These are phyloP conservation scores for Penicillium bialowiezense DNA, from an alignment of 495 filamentous ascomycete genomes.

Conservation along the genomic window DNA sequence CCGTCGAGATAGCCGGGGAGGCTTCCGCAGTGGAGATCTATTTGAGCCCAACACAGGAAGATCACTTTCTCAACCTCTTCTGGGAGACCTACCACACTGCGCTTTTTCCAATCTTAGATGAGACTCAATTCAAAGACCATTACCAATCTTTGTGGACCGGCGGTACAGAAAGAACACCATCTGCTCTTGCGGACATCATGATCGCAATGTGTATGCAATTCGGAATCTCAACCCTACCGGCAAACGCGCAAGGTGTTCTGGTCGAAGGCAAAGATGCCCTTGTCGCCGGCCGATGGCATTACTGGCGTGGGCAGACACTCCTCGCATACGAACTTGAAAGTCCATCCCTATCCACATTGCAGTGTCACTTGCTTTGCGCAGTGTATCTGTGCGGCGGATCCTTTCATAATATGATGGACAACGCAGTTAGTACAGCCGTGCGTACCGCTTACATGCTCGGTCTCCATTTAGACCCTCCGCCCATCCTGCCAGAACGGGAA, in stretches of 20 bases:
- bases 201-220: constrained; percentile 56
- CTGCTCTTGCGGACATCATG: constrained; percentile 53
- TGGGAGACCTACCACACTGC: constrained; percentile 45
- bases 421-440: constrained; percentile 36
- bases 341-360: constrained; percentile 48
- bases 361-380: constrained; percentile 45
- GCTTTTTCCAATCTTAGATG: constrained; percentile 39
- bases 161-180: constrained; percentile 37
- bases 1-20: constrained; percentile 5
- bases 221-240: constrained; percentile 27
- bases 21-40: constrained; percentile 3
- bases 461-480: constrained; percentile 47
- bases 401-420: constrained; percentile 51
- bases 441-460: constrained; percentile 50
- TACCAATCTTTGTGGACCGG: constrained; percentile 46
- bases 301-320: constrained; percentile 43
- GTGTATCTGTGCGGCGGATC: constrained; percentile 46
- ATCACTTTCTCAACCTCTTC: constrained; percentile 45
- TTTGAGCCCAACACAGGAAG: constrained; percentile 39
- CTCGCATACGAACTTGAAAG: constrained; percentile 47
- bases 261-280: constrained; percentile 33
- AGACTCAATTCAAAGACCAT: constrained; percentile 44
- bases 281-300: constrained; percentile 46
- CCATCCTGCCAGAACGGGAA: constrained; percentile 28
- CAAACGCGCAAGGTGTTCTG: constrained; percentile 6